Evolutionary conservation across 495 filamentous ascomycete genomes (phyloP), one percentile per base, ranked within the genome.

Genomic region (Aspergillus indologenus): DNA sequence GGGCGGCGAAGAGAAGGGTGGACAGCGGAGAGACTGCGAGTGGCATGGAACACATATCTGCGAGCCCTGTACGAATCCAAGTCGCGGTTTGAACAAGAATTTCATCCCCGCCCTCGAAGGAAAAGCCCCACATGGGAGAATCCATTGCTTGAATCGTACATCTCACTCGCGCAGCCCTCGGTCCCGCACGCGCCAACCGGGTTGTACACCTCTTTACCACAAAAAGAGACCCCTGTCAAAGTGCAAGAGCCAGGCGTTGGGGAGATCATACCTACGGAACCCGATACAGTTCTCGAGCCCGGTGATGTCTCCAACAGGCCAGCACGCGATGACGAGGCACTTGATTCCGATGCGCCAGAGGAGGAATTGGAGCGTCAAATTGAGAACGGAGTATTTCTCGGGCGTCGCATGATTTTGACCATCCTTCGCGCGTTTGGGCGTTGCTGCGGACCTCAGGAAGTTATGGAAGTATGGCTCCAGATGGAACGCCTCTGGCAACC

Each of bases 1-100:
- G 91, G 90, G 18, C 81, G 83, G n/a, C 71, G 65, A 7, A 81
- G 83, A 60, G 84, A 82, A 14, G 67, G 82, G 7, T 94, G 90
- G 91, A 87, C 82, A 50, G 73, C 75, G 18, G 71, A 78, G 60
- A 77, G 79, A 43, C 77, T 92, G 15, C 73, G 81, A 51, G 60
- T 60, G 45, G 69, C 60, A 15, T 81, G 69, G 78, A 67, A 63
- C 56, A 64, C 61, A 24, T 80, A 69, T 59, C 77, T 83, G 57
- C 83, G 78, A 59, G 72, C 71, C 23, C 77, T 85, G 56, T 86
- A 77, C 23, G 79, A 81, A 53, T 79, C 78, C 1, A 82, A 85
- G 42, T 72, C 75, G 59, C 80, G 79, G 70, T 77, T 83, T 12
- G 53, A 64, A 24, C 67, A 64, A 15, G 56, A 64, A 0, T 58